A percentile compares a stretch with the other conserved stretches of the same genome.
These are phyloP conservation scores for Candida sakaeoensis DNA, from an alignment of 805 yeast species.

Conservation along the genomic window DNA sequence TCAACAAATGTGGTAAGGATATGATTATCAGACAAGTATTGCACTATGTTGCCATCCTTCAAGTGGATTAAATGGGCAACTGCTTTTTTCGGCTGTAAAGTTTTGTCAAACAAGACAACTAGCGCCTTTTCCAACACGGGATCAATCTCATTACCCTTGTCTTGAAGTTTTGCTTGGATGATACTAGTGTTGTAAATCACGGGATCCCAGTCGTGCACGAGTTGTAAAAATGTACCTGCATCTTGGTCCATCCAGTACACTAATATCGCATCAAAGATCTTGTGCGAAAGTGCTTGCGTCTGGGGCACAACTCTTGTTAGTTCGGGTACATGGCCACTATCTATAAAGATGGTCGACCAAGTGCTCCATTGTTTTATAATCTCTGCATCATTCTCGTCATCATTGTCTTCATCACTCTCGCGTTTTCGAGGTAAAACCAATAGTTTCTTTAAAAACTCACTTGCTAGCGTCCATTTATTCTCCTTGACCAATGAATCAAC, in stretches of 20 bases:
- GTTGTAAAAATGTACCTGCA: slow-evolving; percentile 32
- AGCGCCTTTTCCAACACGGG: slow-evolving; percentile 43
- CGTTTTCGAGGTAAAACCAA: neutral
- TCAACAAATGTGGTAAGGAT: slow-evolving; percentile 49
- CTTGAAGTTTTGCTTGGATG: slow-evolving; percentile 45
- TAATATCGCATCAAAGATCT: slow-evolving; percentile 42
- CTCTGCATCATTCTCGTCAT: slow-evolving; percentile 19
- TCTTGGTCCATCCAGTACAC: slow-evolving; percentile 38
- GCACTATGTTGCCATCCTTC: slow-evolving; percentile 51
- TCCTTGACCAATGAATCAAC: slow-evolving; percentile 39
- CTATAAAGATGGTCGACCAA: slow-evolving; percentile 54
- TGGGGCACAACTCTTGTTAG: slow-evolving; percentile 59
- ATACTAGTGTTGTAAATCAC: slow-evolving; percentile 45
- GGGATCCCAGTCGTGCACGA: slow-evolving; percentile 56
- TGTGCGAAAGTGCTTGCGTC: slow-evolving; percentile 15
- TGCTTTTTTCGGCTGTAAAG: slow-evolving; percentile 59
- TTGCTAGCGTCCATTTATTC: slow-evolving; percentile 56
- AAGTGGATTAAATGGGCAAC: slow-evolving; percentile 58
- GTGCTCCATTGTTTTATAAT: slow-evolving; percentile 55
- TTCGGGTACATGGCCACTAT: slow-evolving; percentile 40
- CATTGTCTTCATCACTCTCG: slow-evolving; percentile 16
- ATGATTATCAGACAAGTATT: slow-evolving; percentile 60
- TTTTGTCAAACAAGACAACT: slow-evolving; percentile 51
- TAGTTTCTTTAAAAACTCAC: slow-evolving; percentile 31
- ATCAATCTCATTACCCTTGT: neutral